Conservation (phyloP, 306 rosid species). For the Castanopsis chinensis region DNA sequence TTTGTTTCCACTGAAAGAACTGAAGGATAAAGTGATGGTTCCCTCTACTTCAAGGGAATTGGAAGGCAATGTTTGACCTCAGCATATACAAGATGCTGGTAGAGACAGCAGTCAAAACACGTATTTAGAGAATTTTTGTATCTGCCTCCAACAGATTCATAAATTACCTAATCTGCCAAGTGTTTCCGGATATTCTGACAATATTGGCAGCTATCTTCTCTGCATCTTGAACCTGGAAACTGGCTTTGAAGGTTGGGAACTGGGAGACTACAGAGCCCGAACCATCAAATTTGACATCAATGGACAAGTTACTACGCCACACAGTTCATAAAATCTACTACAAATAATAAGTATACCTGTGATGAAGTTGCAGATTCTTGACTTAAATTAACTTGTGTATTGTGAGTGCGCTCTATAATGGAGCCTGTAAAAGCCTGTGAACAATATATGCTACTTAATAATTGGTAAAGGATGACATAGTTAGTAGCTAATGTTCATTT, state of each 20-base stretch:
- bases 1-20: too few species aligned
- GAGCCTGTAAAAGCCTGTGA: constrained; percentile 88
- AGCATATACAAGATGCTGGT: neutral
- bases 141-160: constrained; percentile 1
- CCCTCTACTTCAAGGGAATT: too few species aligned
- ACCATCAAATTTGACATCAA: constrained; percentile 11
- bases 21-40: too few species aligned
- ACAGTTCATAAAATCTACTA: neutral
- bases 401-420: constrained; percentile 58
- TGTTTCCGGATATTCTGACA: neutral
- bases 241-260: constrained; percentile 68
- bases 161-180: constrained; percentile 10
- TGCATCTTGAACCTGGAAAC: constrained; percentile 92
- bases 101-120: too few species aligned
- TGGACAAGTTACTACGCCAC: constrained; percentile 11
- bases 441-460: constrained; percentile 3
- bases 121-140: neutral
- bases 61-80: neutral
- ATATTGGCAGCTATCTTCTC: constrained; percentile 48
- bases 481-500: neutral
- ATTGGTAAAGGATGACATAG: neutral
- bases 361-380: constrained; percentile 40
- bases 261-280: constrained; percentile 41
- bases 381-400: constrained; percentile 32
- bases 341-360: constrained; percentile 43